A percentile compares a stretch with the other conserved stretches of the same genome.
Evolutionary conservation across 1,284 basidiomycete species (phyloP).

Genomic region (Trametes polyzona): DNA sequence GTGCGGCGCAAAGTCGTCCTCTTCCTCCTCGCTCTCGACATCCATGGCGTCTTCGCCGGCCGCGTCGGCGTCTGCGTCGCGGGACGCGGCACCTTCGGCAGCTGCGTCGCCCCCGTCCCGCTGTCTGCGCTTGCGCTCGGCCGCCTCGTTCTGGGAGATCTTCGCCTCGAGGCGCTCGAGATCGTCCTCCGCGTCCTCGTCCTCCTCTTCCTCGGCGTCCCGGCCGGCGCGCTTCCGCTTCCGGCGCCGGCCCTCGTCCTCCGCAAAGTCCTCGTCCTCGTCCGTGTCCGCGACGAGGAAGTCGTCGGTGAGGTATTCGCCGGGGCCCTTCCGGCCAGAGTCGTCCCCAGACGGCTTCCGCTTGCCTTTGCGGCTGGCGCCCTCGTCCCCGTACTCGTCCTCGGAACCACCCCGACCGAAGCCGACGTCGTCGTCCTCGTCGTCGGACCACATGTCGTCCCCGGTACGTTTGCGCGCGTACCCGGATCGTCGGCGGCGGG

Average conservation of each 20-base stretch:
- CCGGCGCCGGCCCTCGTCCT: conserved; percentile 35
- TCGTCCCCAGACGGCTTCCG: conserved; percentile 45
- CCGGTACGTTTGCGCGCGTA: conserved; percentile 40
- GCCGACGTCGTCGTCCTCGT: conserved; percentile 47
- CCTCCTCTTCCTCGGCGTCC: conserved; percentile 43
- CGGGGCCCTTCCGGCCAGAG: conserved; percentile 47
- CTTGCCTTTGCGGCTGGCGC: conserved; percentile 42
- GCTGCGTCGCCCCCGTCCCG: conserved; percentile 32
- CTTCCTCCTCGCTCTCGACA: conserved; percentile 72
- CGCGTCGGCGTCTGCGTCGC: conserved; percentile 43
- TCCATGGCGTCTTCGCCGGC: conserved; percentile 61
- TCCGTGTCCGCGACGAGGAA: conserved; percentile 81
- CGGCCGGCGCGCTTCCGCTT: conserved; percentile 44
- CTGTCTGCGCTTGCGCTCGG: conserved; percentile 46
- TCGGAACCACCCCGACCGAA: conserved; percentile 62
- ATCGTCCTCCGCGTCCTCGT: conserved; percentile 58
- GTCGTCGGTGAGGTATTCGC: conserved; percentile 82
- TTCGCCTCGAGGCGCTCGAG: conserved; percentile 73
- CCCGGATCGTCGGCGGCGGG: conserved; percentile 41
- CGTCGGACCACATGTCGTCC: conserved; percentile 48
- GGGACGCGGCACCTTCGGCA: background rate
- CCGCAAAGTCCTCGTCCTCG: conserved; percentile 53
- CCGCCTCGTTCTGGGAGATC: conserved; percentile 53
- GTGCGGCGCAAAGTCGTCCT: conserved; percentile 67
- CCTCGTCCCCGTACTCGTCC: conserved; percentile 47